Evolutionary conservation across 495 filamentous ascomycete genomes (phyloP), one percentile per base, ranked within the genome.

Genomic region (Hyaloscypha bicolor): DNA sequence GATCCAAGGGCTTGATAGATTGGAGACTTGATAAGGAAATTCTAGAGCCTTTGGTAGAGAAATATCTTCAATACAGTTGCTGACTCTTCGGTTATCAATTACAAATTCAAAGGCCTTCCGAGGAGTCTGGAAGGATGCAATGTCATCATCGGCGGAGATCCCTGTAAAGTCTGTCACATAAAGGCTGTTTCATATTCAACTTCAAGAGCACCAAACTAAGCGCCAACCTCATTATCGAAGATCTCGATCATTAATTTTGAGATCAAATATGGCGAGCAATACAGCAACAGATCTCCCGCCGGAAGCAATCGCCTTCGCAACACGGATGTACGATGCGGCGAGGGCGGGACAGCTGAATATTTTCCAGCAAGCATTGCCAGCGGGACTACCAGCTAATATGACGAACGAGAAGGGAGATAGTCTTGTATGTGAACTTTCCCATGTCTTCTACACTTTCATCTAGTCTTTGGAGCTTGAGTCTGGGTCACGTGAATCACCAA

Each of bases 321-420:
- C 74, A 1, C 75, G 79, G 30, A 79, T 86, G 77, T 87, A 80
- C 71, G 76, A 83, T 66, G 82, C 84, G 42, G 83, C 84, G 9
- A 74, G 84, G n/a, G 64, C 69, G 32, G 84, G 84, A 22, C 72
- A 84, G 33, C 69, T 79, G 33, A 79, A 79, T 29, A 58, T 83
- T 32, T 82, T 87, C 55, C 64, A 80, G 55, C 80, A 86, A 71
- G 83, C 81, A 2, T 72, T 87, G 32, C 79, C 80, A 0, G 80
- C 78, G 6, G 83, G 84, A 4, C 71, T 87, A 14, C 82, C 82
- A 4, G 73, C 82, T 19, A 85, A 84, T 62, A 64, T 86, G 76
- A 86, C 81, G 21, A 86, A 87, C 61, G 83, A 84, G 31, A 85
- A 85, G 61, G 84, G 84, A 9, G 83, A 87, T 67, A 83, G 77